Percentiles rank a stretch among this genome's conserved stretches.
phyloP scores from a whole-genome alignment of 495 filamentous ascomycete genomes.

The Corynascus novoguineensis region DNA sequence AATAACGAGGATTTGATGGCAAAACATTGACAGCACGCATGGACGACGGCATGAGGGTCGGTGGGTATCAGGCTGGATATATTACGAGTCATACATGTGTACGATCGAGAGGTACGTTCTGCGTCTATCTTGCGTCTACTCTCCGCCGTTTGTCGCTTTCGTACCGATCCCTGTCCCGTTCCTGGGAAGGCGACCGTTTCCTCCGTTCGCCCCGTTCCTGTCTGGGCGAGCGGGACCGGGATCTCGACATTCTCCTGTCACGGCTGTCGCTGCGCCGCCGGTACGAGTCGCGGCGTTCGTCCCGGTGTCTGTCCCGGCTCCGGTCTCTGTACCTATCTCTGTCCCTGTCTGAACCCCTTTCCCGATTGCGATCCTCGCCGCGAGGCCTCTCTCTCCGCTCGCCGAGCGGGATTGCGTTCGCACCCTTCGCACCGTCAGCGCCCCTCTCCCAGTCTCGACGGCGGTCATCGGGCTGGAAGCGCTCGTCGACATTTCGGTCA shows the following conservation, averaged over 20 bases:
- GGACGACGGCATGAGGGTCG: neutral
- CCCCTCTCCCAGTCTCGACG: conserved; percentile 34
- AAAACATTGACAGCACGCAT: neutral
- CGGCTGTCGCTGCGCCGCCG: conserved; percentile 27
- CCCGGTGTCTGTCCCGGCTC: conserved; percentile 25
- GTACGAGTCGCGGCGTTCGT: conserved; percentile 22
- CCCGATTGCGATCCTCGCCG: conserved; percentile 27
- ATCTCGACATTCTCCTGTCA: conserved; percentile 32
- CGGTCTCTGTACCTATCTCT: conserved; percentile 28
- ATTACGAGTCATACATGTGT: conserved; percentile 3
- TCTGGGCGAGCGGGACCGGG: conserved; percentile 38
- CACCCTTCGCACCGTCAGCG: conserved; percentile 44
- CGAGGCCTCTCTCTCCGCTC: conserved; percentile 47
- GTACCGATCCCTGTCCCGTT: conserved; percentile 53
- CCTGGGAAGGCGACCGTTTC: conserved; percentile 61
- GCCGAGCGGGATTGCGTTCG: conserved; percentile 56
- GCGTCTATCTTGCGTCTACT: conserved; percentile 41
- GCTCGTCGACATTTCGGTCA: conserved; percentile 53
- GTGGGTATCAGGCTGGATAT: conserved; percentile 4
- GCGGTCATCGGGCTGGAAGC: conserved; percentile 63
- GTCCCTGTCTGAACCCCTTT: conserved; percentile 22
- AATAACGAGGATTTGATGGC: conserved; percentile 64
- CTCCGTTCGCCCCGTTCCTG: conserved; percentile 48
- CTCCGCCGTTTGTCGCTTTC: conserved; percentile 62
- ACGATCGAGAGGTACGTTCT: too few relatives aligned